Percentiles rank a stretch among this genome's conserved stretches.
Evolutionary conservation across 2,329 filamentous ascomycete species (phyloP).

Genomic region (Ophiostoma sp.): DNA sequence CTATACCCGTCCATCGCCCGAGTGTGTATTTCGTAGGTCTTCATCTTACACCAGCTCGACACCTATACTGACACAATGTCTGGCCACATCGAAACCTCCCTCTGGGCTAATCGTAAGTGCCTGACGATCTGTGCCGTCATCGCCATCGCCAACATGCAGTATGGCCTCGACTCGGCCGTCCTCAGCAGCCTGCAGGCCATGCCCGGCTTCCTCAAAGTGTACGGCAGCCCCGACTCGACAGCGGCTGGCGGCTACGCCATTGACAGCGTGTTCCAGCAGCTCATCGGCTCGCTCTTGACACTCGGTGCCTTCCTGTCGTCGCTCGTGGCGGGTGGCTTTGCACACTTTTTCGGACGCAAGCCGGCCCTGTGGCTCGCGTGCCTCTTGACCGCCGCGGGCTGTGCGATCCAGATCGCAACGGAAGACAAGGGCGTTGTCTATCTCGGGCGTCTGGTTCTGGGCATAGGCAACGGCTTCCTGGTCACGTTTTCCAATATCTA

Average conservation of each 20-base stretch:
- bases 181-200: constrained; percentile 45
- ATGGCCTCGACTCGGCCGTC: constrained; percentile 45
- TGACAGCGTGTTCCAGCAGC: constrained; percentile 45
- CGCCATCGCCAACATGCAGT: constrained; percentile 47
- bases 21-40: too few relatives aligned
- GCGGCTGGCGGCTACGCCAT: constrained; percentile 38
- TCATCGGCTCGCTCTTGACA: constrained; percentile 48
- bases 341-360: constrained; percentile 43
- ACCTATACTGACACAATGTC: neutral
- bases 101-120: constrained; percentile 36
- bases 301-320: constrained; percentile 47
- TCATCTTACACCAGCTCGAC: too few relatives aligned
- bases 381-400: constrained; percentile 40
- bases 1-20: too few relatives aligned
- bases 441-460: constrained; percentile 42
- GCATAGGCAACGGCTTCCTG: constrained; percentile 41
- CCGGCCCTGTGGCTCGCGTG: constrained; percentile 45
- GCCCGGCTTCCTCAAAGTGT: constrained; percentile 47
- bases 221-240: constrained; percentile 42
- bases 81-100: constrained; percentile 22
- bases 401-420: constrained; percentile 41
- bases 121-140: constrained; percentile 43
- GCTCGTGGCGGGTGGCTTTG: constrained; percentile 43
- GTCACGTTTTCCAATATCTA: constrained; percentile 45
- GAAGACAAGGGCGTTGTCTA: constrained; percentile 39